A percentile compares a stretch with the other conserved stretches of the same genome.
Evolutionary conservation across 192 early-diverging fungal genomes (phyloP).

Genomic region (Linnemannia elongata): DNA sequence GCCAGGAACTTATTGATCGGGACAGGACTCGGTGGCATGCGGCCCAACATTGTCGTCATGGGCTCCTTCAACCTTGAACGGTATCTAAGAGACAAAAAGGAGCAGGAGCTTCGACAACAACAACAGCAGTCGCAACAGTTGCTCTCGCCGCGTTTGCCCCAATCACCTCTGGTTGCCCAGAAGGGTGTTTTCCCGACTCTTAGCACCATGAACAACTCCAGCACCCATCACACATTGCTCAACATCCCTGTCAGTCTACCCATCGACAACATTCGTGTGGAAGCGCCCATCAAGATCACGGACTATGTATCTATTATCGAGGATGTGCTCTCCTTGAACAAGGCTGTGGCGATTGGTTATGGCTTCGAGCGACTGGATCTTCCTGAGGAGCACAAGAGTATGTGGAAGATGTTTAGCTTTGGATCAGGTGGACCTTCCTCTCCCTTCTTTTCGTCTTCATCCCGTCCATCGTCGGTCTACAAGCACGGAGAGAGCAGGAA

Average conservation of each 20-base stretch:
- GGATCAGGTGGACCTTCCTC: not conserved
- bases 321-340: slow-evolving; percentile 73
- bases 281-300: slow-evolving; percentile 66
- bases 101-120: slow-evolving; percentile 12
- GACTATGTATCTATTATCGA: slow-evolving; percentile 83
- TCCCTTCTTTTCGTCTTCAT: slow-evolving; percentile 21
- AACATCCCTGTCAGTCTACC: slow-evolving; percentile 61
- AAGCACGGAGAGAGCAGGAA: slow-evolving; percentile 32
- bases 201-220: slow-evolving; percentile 8
- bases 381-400: slow-evolving; percentile 38
- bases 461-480: slow-evolving; percentile 23
- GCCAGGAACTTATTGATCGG: slow-evolving; percentile 71
- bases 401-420: slow-evolving; percentile 19
- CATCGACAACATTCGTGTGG: slow-evolving; percentile 67
- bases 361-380: slow-evolving; percentile 70
- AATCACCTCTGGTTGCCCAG: not conserved
- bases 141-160: not conserved
- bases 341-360: slow-evolving; percentile 76
- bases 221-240: slow-evolving; percentile 30
- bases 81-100: slow-evolving; percentile 27
- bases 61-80: slow-evolving; percentile 66
- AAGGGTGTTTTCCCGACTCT: not conserved
- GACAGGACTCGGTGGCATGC: slow-evolving; percentile 76
- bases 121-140: not conserved
- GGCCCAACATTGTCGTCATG: slow-evolving; percentile 77